Evolutionary conservation across 257 asterid species (phyloP).

Genomic region (Fraxinus excelsior): DNA sequence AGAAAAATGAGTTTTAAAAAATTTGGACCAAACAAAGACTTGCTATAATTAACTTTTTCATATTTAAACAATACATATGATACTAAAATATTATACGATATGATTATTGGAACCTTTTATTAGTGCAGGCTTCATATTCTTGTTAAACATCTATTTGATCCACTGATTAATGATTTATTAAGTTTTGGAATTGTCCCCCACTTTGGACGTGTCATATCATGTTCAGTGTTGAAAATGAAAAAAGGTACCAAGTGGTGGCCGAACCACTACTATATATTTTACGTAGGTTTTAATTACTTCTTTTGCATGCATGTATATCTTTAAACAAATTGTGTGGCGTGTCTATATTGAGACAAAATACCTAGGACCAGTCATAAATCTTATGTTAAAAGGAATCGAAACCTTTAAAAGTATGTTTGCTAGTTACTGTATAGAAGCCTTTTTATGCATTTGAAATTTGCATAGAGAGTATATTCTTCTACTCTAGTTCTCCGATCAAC

Average conservation of each 20-base stretch:
- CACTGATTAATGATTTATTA: constrained; percentile 12
- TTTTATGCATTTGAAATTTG: neutral
- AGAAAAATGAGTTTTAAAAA: too few relatives aligned
- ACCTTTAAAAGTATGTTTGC: neutral
- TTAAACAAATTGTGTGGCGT: neutral
- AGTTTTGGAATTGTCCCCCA: constrained; percentile 10
- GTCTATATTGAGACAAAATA: neutral
- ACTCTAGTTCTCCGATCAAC: neutral
- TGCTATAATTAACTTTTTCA: too few relatives aligned
- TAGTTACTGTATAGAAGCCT: neutral
- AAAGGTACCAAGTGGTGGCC: neutral
- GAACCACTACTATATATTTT: neutral
- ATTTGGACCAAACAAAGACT: too few relatives aligned
- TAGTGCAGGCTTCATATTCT: constrained; percentile 21
- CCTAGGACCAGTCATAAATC: neutral
- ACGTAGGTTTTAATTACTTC: neutral
- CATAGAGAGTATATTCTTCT: neutral
- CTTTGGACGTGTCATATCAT: neutral
- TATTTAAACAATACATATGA: neutral
- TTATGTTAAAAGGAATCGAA: neutral
- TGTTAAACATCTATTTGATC: constrained; percentile 8
- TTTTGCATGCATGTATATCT: constrained; percentile 5
- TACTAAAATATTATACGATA: neutral
- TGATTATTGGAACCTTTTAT: constrained; percentile 10
- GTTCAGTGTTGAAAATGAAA: constrained; percentile 2